A percentile compares a stretch with the other conserved stretches of the same genome.
These are phyloP conservation scores for Jaenimonas drosophilae DNA, from an alignment of 208 protist species.

Conservation along the genomic window DNA sequence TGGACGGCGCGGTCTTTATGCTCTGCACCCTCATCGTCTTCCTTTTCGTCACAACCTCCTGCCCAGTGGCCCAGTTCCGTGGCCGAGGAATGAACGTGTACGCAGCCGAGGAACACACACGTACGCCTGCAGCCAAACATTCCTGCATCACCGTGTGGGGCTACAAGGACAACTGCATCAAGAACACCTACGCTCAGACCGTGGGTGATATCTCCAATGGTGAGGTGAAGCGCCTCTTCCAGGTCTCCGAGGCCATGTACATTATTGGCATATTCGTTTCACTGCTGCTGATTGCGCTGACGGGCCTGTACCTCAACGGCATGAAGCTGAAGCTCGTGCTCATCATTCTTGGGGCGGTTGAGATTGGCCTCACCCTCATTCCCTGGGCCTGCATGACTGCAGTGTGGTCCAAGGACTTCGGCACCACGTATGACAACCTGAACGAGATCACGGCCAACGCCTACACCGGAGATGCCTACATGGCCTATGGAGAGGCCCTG, in stretches of 20 bases:
- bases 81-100: slow-evolving; percentile 12
- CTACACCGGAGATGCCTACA: slow-evolving; percentile 4
- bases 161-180: slow-evolving; percentile 32
- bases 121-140: slow-evolving; percentile 16
- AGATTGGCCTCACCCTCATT: slow-evolving; percentile 20
- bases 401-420: slow-evolving; percentile 25
- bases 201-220: slow-evolving; percentile 6
- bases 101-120: slow-evolving; percentile 3
- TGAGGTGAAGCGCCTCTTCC: slow-evolving; percentile 24
- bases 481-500: slow-evolving; percentile 16
- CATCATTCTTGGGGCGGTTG: slow-evolving; percentile 11
- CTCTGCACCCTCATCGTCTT: slow-evolving; percentile 40
- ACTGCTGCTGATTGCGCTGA: slow-evolving; percentile 14
- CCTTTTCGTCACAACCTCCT: slow-evolving; percentile 30
- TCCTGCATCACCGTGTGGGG: slow-evolving; percentile 47
- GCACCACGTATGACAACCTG: slow-evolving; percentile 1
- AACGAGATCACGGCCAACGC: slow-evolving; percentile 7
- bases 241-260: slow-evolving; percentile 38
- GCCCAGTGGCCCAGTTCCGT: slow-evolving; percentile 45
- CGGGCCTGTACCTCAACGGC: slow-evolving; percentile 19
- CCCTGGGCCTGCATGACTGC: slow-evolving; percentile 46
- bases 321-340: slow-evolving; percentile 10
- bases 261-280: slow-evolving; percentile 43
- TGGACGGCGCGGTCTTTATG: slow-evolving; percentile 22
- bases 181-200: slow-evolving; percentile 9